A percentile compares a stretch with the other conserved stretches of the same genome.
Conservation (phyloP, 208 protist species). For the Dictyostelium gargantuum region DNA sequence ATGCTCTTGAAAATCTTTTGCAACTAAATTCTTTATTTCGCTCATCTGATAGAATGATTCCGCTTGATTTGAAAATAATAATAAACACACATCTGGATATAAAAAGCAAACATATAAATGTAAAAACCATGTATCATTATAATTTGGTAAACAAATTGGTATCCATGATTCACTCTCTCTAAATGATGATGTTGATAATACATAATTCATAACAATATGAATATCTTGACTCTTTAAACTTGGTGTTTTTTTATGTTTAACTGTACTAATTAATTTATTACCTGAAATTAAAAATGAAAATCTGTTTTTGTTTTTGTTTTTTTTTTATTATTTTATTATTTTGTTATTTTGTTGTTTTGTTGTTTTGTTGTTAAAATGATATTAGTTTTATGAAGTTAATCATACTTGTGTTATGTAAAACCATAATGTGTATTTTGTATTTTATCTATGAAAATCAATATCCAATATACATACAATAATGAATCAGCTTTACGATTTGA, state of each 20-base stretch:
- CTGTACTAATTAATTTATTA: constrained; percentile 73
- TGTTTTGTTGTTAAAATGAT: too few species aligned
- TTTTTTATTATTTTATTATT: too few species aligned
- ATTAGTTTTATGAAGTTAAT: too few species aligned
- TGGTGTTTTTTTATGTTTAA: constrained; percentile 73
- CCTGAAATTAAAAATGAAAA: constrained; percentile 70
- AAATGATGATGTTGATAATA: constrained; percentile 66
- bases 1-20: constrained; percentile 32
- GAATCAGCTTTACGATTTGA: constrained; percentile 20
- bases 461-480: constrained; percentile 42
- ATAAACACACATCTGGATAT: constrained; percentile 61
- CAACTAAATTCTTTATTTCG: constrained; percentile 41
- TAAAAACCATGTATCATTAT: constrained; percentile 73
- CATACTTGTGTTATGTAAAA: too few species aligned
- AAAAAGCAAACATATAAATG: constrained; percentile 77
- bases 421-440: not conserved
- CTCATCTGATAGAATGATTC: constrained; percentile 67
- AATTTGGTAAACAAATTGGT: constrained; percentile 79
- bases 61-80: constrained; percentile 73
- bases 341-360: too few species aligned
- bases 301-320: not conserved
- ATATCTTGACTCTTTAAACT: constrained; percentile 76
- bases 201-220: constrained; percentile 77
- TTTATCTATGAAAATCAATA: too few species aligned
- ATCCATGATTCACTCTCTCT: constrained; percentile 70